phyloP scores from a whole-genome alignment of 2,329 filamentous ascomycete genomes.

The Cercospora zeina region DNA sequence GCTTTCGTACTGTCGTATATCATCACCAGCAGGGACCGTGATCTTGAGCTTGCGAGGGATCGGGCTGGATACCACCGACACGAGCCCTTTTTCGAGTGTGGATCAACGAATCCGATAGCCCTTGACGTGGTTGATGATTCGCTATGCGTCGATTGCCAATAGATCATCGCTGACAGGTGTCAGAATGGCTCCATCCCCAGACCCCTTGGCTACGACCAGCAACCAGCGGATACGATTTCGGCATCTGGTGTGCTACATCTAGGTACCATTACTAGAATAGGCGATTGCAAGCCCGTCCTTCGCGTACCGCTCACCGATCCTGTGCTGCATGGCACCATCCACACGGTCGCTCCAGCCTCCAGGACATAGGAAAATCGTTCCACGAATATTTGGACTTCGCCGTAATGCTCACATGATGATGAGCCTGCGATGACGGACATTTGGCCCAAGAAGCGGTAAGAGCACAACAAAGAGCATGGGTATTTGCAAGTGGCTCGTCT shows the following conservation, averaged over 20 bases:
- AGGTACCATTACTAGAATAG: neutral
- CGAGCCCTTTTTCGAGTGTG: neutral
- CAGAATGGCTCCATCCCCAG: neutral
- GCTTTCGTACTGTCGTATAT: neutral
- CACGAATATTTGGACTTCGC: neutral
- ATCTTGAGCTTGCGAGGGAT: neutral
- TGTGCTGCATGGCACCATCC: neutral
- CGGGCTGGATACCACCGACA: neutral
- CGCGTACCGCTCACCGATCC: neutral
- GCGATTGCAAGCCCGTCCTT: neutral
- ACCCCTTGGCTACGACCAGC: neutral
- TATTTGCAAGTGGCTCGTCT: neutral
- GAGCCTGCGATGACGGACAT: neutral
- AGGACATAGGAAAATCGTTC: neutral
- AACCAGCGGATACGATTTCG: neutral
- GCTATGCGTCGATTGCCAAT: neutral
- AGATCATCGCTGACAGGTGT: conserved; percentile 3
- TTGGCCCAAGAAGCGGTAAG: neutral
- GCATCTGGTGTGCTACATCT: neutral
- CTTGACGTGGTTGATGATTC: neutral
- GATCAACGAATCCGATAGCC: neutral
- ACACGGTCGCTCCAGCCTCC: neutral
- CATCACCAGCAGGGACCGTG: neutral
- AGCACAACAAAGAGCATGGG: neutral
- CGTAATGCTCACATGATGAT: neutral